These are phyloP conservation scores for Phytophthora gonapodyides DNA, from an alignment of 352 stramenopile species.

Conservation along the genomic window DNA sequence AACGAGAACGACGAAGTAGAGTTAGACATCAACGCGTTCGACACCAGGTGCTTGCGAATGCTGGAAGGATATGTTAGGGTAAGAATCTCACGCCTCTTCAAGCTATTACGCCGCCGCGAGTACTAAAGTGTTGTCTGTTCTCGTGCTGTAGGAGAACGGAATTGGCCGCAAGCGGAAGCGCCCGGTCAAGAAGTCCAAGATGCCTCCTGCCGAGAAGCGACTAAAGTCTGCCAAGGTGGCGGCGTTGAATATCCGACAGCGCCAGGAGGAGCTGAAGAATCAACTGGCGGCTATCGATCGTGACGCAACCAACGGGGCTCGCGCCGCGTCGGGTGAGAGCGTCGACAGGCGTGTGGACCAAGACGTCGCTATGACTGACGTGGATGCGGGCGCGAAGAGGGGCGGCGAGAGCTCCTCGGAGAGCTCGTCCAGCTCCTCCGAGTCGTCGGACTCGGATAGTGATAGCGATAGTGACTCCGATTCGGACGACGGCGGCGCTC, in stretches of 20 bases:
- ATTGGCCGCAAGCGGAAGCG: conserved; percentile 88
- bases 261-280: conserved; percentile 79
- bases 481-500: conserved; percentile 71
- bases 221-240: conserved; percentile 85
- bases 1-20: conserved; percentile 89
- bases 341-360: conserved; percentile 39
- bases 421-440: conserved; percentile 81
- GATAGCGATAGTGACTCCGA: conserved; percentile 89
- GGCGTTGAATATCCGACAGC: conserved; percentile 72
- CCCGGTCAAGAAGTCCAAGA: conserved; percentile 58
- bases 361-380: conserved; percentile 61
- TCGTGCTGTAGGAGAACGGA: conserved; percentile 72
- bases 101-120: conserved; percentile 15
- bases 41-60: conserved; percentile 86
- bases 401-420: conserved; percentile 49
- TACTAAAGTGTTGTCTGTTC: conserved; percentile 28
- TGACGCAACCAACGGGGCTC: conserved; percentile 18
- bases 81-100: conserved; percentile 43
- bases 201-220: conserved; percentile 61
- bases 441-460: conserved; percentile 85
- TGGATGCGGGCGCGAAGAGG: conserved; percentile 44
- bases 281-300: conserved; percentile 79
- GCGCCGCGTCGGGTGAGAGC: conserved; percentile 18
- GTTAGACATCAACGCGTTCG: conserved; percentile 90
- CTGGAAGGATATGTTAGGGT: conserved; percentile 90